Percentiles rank a stretch among this genome's conserved stretches.
phyloP scores from a whole-genome alignment of 2,329 filamentous ascomycete species.

The Chaetothyriales sp. region DNA sequence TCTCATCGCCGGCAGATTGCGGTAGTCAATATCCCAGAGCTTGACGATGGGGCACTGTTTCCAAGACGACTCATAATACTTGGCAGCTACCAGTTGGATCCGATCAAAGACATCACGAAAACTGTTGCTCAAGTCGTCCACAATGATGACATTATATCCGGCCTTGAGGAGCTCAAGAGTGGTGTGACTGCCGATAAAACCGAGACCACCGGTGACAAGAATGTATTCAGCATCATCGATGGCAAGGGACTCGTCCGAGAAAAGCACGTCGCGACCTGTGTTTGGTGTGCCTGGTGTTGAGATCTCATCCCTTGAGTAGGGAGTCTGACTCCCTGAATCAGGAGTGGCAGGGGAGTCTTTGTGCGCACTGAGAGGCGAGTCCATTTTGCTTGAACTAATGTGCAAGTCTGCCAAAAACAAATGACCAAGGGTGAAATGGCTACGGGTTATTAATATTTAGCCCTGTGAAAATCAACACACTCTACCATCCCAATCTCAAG shows the following conservation, averaged over 20 bases:
- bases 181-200: slow-evolving; percentile 32
- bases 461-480: neutral
- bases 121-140: slow-evolving; percentile 30
- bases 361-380: neutral
- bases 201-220: slow-evolving; percentile 29
- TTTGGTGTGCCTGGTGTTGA: slow-evolving; percentile 20
- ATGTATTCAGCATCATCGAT: slow-evolving; percentile 28
- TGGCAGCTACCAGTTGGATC: slow-evolving; percentile 23
- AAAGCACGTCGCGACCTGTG: slow-evolving; percentile 33
- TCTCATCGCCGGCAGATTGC: slow-evolving; percentile 30
- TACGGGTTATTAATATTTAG: neutral
- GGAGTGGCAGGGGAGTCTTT: neutral
- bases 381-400: neutral
- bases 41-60: slow-evolving; percentile 32
- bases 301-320: neutral
- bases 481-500: neutral
- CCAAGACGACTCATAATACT: slow-evolving; percentile 24
- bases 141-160: slow-evolving; percentile 29
- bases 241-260: slow-evolving; percentile 31
- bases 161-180: slow-evolving; percentile 29
- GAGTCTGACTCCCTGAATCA: neutral
- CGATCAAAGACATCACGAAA: slow-evolving; percentile 25
- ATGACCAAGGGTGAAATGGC: neutral
- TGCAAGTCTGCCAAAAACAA: neutral
- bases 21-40: slow-evolving; percentile 37